Evolutionary conservation across 75 land plant species (phyloP).

Genomic region (Chamaecyparis obtusa): DNA sequence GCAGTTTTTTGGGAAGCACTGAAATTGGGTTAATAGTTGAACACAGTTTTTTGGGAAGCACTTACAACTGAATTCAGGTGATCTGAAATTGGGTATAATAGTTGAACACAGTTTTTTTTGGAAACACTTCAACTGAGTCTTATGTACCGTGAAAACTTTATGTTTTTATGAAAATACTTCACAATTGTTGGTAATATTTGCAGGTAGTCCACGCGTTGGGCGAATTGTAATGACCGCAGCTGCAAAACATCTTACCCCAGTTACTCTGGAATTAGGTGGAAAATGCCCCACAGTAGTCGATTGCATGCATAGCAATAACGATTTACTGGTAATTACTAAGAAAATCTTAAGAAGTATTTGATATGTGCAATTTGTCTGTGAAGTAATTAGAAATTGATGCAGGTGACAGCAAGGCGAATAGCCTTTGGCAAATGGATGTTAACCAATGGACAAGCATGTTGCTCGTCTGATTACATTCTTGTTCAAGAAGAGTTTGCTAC

Average conservation of each 20-base stretch:
- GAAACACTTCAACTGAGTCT: too few species aligned
- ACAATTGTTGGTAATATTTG: not conserved
- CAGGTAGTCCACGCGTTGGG: conserved; percentile 61
- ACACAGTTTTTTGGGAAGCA: too few species aligned
- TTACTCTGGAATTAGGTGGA: conserved; percentile 74
- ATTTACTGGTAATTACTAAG: not conserved
- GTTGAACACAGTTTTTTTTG: too few species aligned
- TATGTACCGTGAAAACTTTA: too few species aligned
- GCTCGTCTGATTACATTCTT: conserved; percentile 78
- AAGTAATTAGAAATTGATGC: not conserved
- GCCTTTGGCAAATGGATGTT: conserved; percentile 60
- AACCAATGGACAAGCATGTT: conserved; percentile 80
- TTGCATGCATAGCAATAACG: conserved; percentile 11
- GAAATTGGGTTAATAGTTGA: too few species aligned
- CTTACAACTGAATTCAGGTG: too few species aligned
- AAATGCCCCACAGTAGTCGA: conserved; percentile 68
- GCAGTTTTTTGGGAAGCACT: too few species aligned
- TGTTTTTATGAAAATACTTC: too few species aligned
- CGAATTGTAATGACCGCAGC: conserved; percentile 66
- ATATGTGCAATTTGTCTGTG: not conserved
- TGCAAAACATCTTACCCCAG: conserved; percentile 73
- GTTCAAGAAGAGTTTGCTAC: conserved; percentile 43
- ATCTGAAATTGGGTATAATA: too few species aligned
- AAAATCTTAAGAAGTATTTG: not conserved
- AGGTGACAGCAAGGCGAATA: conserved; percentile 57